A percentile compares a stretch with the other conserved stretches of the same genome.
phyloP scores from a whole-genome alignment of 805 yeast species.

The Starmerella etchellsii region DNA sequence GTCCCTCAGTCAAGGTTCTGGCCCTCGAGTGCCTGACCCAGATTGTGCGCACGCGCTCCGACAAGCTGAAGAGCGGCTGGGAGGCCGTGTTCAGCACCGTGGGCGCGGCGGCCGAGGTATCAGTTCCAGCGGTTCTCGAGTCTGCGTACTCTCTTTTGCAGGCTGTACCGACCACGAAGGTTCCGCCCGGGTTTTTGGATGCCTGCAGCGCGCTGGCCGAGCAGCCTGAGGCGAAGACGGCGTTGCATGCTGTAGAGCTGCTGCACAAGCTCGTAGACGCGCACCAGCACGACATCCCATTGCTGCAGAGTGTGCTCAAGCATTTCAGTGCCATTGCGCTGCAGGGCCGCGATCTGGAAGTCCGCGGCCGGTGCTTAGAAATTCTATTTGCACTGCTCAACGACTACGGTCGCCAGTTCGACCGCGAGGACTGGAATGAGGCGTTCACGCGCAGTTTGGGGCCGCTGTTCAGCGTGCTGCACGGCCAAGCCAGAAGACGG shows the following conservation, averaged over 20 bases:
- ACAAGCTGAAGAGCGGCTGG: constrained; percentile 86
- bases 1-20: constrained; percentile 68
- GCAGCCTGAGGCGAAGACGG: constrained; percentile 61
- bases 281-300: constrained; percentile 14
- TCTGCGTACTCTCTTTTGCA: constrained; percentile 14
- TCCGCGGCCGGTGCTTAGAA: constrained; percentile 75
- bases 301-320: constrained; percentile 37
- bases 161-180: constrained; percentile 29
- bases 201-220: constrained; percentile 74
- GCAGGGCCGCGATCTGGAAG: constrained; percentile 90
- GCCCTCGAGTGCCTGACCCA: constrained; percentile 79
- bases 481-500: constrained; percentile 31
- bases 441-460: constrained; percentile 67
- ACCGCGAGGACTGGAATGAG: constrained; percentile 65
- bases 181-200: constrained; percentile 37
- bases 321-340: constrained; percentile 81
- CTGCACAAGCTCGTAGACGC: constrained; percentile 35
- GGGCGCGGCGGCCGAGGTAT: constrained; percentile 48
- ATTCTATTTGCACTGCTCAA: constrained; percentile 70
- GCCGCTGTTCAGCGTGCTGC: constrained; percentile 78
- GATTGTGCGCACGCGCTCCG: constrained; percentile 65
- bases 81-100: constrained; percentile 70
- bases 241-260: constrained; percentile 68
- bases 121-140: constrained; percentile 5
- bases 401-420: constrained; percentile 67